These are phyloP conservation scores for Neonectria hederae DNA, from an alignment of 2,329 filamentous ascomycete species.

Conservation along the genomic window DNA sequence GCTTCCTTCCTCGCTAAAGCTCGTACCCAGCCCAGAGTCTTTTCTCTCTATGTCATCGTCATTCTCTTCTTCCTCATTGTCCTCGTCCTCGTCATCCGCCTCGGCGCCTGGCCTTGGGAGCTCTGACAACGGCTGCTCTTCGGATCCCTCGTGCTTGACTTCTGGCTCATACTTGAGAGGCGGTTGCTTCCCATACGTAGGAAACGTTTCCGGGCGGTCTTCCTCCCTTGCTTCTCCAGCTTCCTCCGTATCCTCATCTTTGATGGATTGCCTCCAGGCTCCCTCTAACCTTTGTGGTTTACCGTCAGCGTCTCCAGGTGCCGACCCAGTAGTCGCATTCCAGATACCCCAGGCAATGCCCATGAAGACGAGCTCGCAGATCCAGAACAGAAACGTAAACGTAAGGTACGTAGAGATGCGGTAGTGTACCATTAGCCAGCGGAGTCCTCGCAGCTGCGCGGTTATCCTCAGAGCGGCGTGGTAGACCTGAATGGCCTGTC, in stretches of 20 bases:
- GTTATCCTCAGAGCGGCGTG: conserved; percentile 72
- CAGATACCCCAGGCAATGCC: conserved; percentile 71
- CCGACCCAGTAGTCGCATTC: conserved; percentile 46
- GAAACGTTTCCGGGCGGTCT: conserved; percentile 56
- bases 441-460: conserved; percentile 78
- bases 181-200: conserved; percentile 53
- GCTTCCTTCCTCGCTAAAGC: conserved; percentile 54
- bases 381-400: conserved; percentile 80
- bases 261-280: conserved; percentile 22
- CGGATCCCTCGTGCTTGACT: conserved; percentile 48
- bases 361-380: conserved; percentile 74
- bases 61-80: conserved; percentile 47
- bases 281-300: conserved; percentile 22
- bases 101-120: conserved; percentile 50
- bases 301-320: conserved; percentile 16
- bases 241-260: conserved; percentile 39
- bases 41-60: conserved; percentile 44
- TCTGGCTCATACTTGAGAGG: conserved; percentile 53
- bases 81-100: conserved; percentile 57
- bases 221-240: conserved; percentile 43
- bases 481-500: conserved; percentile 80
- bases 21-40: conserved; percentile 65
- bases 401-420: conserved; percentile 73
- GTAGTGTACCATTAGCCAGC: conserved; percentile 89
- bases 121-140: conserved; percentile 46